Base-by-base conservation (phyloP, 2,329 filamentous ascomycete species). In the Clonostachys rhizophaga region DNA sequence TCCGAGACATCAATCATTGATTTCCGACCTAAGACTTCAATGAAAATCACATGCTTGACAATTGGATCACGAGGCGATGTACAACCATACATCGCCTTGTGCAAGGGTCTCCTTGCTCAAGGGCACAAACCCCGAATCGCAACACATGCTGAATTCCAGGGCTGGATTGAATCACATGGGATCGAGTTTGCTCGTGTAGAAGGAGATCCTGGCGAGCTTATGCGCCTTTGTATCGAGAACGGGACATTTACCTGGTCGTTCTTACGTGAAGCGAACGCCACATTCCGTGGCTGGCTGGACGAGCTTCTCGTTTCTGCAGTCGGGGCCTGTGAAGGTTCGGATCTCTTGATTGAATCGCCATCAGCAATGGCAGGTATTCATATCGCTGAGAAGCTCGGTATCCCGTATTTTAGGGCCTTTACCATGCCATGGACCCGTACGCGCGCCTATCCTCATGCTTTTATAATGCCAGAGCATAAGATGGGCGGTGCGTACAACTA, bases 371-470 rank as follows among this genome's bases (percentile, higher is more conserved):
- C 87, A 1, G 94, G 94, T 24, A 96, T 99, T 46, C 94, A 99
- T 64, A 95, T 99, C 54, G 94, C 94, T 2, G 94, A 99, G 68
- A 90, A 91, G 20, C 76, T 99, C 3, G 78, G 82, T 13, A 95
- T 99, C 41, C 94, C 94, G 1, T 99, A 99, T 65, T 97, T 97
- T 72, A 84, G 94, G 47, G 92, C 91, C 0, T 99, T 99, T 62
- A 95, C 91, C 16, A 99, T 99, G 94, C 94, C 94, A 1, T 99
- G 94, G 94, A 96, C 94, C 1, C 84, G 91, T 43, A 99, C 94
- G 14, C 79, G 94, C 46, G 91, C 92, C 1, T 99, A 99, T 58
- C 94, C 94, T 3, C 94, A 99, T 66, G 94, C 94, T 1, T 99
- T 99, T 66, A 87, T 92, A 24, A 91, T 95, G 51, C 88, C 91